phyloP scores from a whole-genome alignment of 139 green algal species.

The Chlamydomonas applanata region DNA sequence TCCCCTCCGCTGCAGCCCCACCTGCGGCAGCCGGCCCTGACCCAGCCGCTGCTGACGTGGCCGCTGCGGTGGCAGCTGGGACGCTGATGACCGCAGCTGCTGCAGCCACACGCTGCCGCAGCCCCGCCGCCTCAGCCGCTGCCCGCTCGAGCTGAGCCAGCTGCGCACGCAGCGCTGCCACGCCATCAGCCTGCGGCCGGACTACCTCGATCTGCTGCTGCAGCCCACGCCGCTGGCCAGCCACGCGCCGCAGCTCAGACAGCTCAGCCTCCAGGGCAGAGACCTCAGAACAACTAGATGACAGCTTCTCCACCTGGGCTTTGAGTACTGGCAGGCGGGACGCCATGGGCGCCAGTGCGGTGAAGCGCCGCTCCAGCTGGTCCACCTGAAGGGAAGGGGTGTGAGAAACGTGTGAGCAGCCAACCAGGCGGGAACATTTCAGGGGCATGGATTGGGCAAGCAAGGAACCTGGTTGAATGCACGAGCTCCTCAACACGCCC shows the following conservation, averaged over 20 bases:
- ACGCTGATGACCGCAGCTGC: not conserved
- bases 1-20: no score
- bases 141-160: not conserved
- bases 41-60: not conserved
- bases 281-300: constrained; percentile 6
- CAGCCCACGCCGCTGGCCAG: not conserved
- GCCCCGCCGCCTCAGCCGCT: not conserved
- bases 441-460: no score
- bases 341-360: constrained; percentile 13
- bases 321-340: constrained; percentile 16
- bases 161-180: constrained; percentile 2
- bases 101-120: not conserved
- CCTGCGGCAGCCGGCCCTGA: not conserved
- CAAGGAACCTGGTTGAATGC: not conserved
- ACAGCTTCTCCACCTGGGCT: constrained; percentile 9
- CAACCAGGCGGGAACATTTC: no score
- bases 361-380: constrained; percentile 16
- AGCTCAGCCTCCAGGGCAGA: not conserved
- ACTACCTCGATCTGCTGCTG: constrained; percentile 6
- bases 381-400: constrained; percentile 5
- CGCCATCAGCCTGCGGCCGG: constrained; percentile 4
- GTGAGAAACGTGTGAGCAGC: not conserved
- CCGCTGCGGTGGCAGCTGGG: no score
- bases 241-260: not conserved
- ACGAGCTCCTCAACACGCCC: not conserved